Evolutionary conservation across 2,329 filamentous ascomycete species (phyloP), one percentile per base, ranked within the genome.

Genomic region (Tricladium varicosporioides): DNA sequence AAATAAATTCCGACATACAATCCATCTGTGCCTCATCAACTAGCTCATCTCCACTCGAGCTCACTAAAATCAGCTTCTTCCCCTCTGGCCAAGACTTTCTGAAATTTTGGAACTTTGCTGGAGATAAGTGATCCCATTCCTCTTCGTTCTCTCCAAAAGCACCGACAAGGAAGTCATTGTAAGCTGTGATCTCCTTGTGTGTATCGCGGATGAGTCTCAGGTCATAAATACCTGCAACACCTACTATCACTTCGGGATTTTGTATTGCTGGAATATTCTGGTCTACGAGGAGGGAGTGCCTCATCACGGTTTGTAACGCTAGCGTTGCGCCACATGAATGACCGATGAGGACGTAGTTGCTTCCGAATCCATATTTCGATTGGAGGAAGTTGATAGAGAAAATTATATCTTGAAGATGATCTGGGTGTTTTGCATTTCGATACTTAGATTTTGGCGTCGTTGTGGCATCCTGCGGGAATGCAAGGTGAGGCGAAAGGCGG

Each of bases 171-270:
- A 66, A 66, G 1, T 59, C 56, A 5, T 60, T 56, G 36, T 66
- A 67, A n/a, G 51, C 58, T 14, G 63, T 56, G 42, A 62, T 53
- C 3, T 51, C 9, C 7, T 5, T 16, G 36, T 65, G 49, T 5
- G 36, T 60, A 1, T 66, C 61, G 15, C 60, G 51, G 1, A 66
- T 57, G 5, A 65, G 27, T 14, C 40, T 53, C 18, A 91, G 70
- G 65, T 88, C 82, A 70, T 89, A 90, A 18, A 91, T 82, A 1
- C 88, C 87, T 54, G 81, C 81, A 16, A 88, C 71, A 33, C 84
- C 80, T 2, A 89, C 68, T 14, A 89, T 71, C 2, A 79, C 81
- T 1, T 73, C 67, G 0, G 84, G 84, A 69, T 57, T 53, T 9
- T 27, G 22, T 7, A 27, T 27, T 27, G 22, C 22, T 27, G 22